Conservation (phyloP, 73 alveolate genomes). For the Paramecium primaurelia region DNA sequence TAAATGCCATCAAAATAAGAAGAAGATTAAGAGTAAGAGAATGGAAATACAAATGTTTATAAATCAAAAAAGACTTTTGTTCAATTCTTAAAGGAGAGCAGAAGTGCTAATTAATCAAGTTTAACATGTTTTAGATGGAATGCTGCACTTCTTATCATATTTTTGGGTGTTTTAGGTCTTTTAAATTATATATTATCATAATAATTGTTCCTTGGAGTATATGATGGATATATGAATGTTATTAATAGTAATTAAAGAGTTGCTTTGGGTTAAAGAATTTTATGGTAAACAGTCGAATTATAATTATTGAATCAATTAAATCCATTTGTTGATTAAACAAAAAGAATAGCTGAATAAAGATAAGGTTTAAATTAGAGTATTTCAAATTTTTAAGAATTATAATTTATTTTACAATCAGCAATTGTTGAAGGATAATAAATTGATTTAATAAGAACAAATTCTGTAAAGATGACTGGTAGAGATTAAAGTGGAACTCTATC, state of each 20-base stretch:
- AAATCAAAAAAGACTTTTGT: conserved; percentile 23
- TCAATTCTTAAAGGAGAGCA: conserved; percentile 24
- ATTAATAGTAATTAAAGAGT: background rate
- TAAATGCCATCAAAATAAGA: background rate
- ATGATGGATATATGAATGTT: background rate
- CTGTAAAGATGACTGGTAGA: background rate
- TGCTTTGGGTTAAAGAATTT: conserved; percentile 11
- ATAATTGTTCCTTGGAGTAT: background rate
- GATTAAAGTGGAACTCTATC: background rate
- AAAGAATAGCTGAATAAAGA: background rate
- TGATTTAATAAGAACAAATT: background rate
- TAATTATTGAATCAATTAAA: background rate
- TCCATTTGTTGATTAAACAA: background rate
- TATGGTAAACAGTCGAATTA: background rate
- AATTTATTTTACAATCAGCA: background rate
- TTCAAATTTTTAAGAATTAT: background rate
- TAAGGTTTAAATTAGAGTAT: background rate
- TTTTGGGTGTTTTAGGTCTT: background rate
- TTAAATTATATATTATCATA: background rate
- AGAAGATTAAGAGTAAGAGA: conserved; percentile 47
- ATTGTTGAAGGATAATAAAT: background rate
- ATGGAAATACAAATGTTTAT: conserved; percentile 45
- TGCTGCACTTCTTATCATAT: conserved; percentile 13
- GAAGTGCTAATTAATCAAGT: conserved; percentile 18
- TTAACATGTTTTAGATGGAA: conserved; percentile 11